Evolutionary conservation across 176 grass and related monocot genomes (phyloP).

Genomic region (Aegilops tauschii): DNA sequence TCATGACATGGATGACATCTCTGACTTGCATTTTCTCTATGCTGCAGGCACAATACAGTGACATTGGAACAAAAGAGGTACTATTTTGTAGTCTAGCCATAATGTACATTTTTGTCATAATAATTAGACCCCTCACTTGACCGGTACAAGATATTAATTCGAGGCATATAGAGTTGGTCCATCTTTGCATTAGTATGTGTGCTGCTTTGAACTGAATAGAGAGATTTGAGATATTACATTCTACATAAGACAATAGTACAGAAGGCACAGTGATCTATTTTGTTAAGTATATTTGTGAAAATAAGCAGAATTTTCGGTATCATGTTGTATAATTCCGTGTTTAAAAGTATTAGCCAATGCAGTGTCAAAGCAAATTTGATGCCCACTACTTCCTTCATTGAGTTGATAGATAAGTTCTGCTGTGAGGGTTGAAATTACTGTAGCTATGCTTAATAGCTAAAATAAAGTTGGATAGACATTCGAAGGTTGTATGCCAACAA

Average conservation of each 20-base stretch:
- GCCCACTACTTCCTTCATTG: constrained; percentile 8
- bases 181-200: background rate
- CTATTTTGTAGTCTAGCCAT: constrained; percentile 8
- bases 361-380: background rate
- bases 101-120: constrained; percentile 13
- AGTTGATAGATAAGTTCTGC: constrained; percentile 4
- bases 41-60: constrained; percentile 60
- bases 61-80: constrained; percentile 77
- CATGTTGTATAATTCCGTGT: background rate
- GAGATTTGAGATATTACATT: background rate
- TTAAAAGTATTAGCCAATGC: background rate
- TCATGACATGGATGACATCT: constrained; percentile 11
- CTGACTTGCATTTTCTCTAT: constrained; percentile 32
- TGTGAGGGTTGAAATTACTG: constrained; percentile 1
- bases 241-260: background rate
- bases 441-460: background rate
- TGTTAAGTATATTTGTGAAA: background rate
- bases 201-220: background rate
- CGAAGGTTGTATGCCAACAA: background rate
- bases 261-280: background rate
- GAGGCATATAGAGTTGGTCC: background rate
- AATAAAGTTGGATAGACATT: background rate
- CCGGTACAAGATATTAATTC: background rate
- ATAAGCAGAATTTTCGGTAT: background rate
- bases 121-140: background rate